These are phyloP conservation scores for Clitoria ternatea DNA, from an alignment of 306 rosid species.

Conservation along the genomic window DNA sequence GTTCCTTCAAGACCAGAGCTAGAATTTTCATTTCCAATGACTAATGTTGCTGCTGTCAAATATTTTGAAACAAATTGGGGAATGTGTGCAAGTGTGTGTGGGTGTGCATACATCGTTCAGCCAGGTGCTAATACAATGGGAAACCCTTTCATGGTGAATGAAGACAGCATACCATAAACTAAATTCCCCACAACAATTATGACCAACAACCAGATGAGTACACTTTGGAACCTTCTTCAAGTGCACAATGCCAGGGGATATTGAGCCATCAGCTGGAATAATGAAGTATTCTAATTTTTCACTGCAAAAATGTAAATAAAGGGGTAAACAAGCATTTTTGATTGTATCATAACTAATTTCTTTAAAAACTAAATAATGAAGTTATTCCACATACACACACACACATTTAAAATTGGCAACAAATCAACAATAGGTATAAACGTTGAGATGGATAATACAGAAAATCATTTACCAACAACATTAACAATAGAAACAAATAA, in stretches of 20 bases:
- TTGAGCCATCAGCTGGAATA: conserved; percentile 47
- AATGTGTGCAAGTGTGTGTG: too few species aligned
- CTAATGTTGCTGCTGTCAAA: neutral
- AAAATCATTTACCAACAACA: neutral
- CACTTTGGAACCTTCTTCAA: conserved; percentile 69
- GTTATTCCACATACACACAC: neutral
- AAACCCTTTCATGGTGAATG: neutral
- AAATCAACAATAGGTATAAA: conserved; percentile 7
- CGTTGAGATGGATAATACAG: neutral
- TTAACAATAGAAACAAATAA: too few species aligned
- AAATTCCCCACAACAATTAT: conserved; percentile 62
- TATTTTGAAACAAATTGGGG: too few species aligned
- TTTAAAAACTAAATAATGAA: conserved; percentile 10
- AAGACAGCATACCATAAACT: conserved; percentile 70
- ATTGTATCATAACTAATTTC: neutral
- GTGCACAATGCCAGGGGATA: conserved; percentile 74
- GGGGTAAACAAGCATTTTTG: conserved; percentile 11
- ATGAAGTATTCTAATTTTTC: conserved; percentile 42
- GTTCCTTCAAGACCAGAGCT: neutral
- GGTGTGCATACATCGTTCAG: too few species aligned
- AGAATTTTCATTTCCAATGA: neutral
- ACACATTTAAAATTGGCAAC: too few species aligned
- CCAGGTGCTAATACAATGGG: conserved; percentile 3
- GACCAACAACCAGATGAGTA: conserved; percentile 62
- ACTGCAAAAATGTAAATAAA: conserved; percentile 50